Evolutionary conservation across 2,329 filamentous ascomycete species (phyloP), one percentile per base, ranked within the genome.

Genomic region (Fusarium cyanostomum): DNA sequence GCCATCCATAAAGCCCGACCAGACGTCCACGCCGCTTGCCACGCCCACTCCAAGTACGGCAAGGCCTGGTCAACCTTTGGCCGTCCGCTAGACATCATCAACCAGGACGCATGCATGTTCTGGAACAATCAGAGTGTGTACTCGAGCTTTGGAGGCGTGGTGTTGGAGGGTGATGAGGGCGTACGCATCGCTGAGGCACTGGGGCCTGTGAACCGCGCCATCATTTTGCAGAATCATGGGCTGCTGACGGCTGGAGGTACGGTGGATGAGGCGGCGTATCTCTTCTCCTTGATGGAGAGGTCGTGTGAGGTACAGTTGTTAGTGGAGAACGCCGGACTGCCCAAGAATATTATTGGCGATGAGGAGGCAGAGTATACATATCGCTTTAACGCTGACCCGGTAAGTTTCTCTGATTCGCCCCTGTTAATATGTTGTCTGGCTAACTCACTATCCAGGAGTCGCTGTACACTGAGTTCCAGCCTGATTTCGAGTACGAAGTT

Each of bases 211-310:
- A 81, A 81, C 41, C 84, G 77, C 64, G 84, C 80, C 0, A 77
- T 86, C 54, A 85, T 90, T 27, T 73, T 90, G 26, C 77, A 85
- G 45, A 91, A 90, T 62, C 88, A 90, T 69, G 88, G 88, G 0
- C 71, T 90, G 11, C 71, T 90, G 38, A 89, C 86, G 0, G 85
- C 87, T 0, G 88, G 88, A 1, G 72, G 71, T 1, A 90, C 87
- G 0, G 87, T 90, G 1, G 88, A 90, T 56, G 88, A 90, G 72
- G 88, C 88, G 0, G 86, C 86, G 0, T 90, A 86, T 67, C 71
- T 89, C 11, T 89, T 89, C 69, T 65, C 64, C 2, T 31, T 72
- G 18, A 70, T 76, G 64, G 74, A 77, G 42, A 62, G 72, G 52
- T 71, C 68, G 2, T 77, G 75, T 35, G 69, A 76, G 48, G 68